These are phyloP conservation scores for Dacryopinax spathularia DNA, from an alignment of 768 basidiomycete species.

Conservation along the genomic window DNA sequence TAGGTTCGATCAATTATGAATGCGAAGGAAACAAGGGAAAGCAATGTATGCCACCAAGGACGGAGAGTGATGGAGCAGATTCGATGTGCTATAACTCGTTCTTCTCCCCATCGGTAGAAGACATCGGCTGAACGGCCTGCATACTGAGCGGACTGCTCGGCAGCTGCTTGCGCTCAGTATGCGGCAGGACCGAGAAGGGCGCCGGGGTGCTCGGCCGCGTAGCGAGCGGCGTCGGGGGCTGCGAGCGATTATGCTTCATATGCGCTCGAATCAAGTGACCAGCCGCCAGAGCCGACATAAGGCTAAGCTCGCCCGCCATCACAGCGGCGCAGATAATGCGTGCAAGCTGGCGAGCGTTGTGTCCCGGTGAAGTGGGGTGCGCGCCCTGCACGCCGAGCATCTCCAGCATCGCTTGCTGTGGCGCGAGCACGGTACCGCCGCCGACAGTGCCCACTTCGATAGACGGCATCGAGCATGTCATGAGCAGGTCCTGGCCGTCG, in stretches of 20 bases:
- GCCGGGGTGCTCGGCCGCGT: slow-evolving; percentile 24
- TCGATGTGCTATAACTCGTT: not conserved
- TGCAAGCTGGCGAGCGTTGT: slow-evolving; percentile 80
- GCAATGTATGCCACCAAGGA: not conserved
- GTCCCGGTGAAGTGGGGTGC: slow-evolving; percentile 70
- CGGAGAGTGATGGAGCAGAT: not conserved
- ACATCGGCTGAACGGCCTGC: not conserved
- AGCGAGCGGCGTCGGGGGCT: slow-evolving; percentile 57
- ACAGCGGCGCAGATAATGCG: slow-evolving; percentile 81
- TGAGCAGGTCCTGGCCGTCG: slow-evolving; percentile 74
- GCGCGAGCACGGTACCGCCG: slow-evolving; percentile 83
- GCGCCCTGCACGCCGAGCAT: slow-evolving; percentile 90
- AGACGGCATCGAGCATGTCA: slow-evolving; percentile 95
- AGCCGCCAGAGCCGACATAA: slow-evolving; percentile 84
- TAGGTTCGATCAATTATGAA: not conserved
- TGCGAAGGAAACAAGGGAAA: not conserved
- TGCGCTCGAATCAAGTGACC: slow-evolving; percentile 91
- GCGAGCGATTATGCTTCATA: slow-evolving; percentile 79
- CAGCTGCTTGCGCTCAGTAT: slow-evolving; percentile 6
- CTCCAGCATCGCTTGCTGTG: slow-evolving; percentile 80
- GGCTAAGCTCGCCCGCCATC: slow-evolving; percentile 92
- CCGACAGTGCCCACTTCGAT: slow-evolving; percentile 98
- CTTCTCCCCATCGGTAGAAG: not conserved
- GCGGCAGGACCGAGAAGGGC: slow-evolving; percentile 14
- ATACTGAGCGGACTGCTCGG: not conserved